Conservation (phyloP, 345 rosid genomes). For the Kernera saxatilis region DNA sequence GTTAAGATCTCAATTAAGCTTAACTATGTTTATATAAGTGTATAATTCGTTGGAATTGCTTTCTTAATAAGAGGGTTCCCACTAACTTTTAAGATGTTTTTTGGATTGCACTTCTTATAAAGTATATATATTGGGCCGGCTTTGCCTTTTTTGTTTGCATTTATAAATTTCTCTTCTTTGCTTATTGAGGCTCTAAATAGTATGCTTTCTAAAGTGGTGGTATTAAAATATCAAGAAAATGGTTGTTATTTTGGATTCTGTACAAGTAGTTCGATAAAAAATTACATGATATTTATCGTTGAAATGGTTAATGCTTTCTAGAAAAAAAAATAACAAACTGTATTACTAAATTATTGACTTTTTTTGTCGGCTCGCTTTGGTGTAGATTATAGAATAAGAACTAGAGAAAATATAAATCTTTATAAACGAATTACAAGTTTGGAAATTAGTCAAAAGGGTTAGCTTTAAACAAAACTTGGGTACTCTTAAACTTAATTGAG, state of each 20-base stretch:
- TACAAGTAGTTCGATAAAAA: not conserved
- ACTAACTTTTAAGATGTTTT: not conserved
- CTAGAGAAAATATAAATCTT: not conserved
- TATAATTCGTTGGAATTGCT: not conserved
- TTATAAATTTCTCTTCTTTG: not conserved
- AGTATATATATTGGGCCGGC: constrained; percentile 2
- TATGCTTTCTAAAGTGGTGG: not conserved
- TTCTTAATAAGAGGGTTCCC: constrained; percentile 12
- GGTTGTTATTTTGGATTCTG: not conserved
- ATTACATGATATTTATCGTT: not conserved
- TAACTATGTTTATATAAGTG: not conserved
- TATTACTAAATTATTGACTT: not conserved
- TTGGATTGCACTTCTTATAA: not conserved
- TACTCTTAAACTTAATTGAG: constrained; percentile 9
- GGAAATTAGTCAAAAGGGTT: constrained; percentile 26
- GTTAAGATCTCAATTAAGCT: not conserved
- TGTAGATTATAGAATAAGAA: not conserved
- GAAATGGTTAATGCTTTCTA: not conserved
- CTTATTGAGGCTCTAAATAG: not conserved
- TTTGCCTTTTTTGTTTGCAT: not conserved
- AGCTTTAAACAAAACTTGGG: constrained; percentile 33
- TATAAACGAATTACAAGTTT: constrained; percentile 23
- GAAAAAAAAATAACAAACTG: not conserved
- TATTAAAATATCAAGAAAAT: not conserved
- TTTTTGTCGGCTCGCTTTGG: not conserved